phyloP scores from a whole-genome alignment of 1,284 basidiomycete species.

The Sphaerobolus stellatus region DNA sequence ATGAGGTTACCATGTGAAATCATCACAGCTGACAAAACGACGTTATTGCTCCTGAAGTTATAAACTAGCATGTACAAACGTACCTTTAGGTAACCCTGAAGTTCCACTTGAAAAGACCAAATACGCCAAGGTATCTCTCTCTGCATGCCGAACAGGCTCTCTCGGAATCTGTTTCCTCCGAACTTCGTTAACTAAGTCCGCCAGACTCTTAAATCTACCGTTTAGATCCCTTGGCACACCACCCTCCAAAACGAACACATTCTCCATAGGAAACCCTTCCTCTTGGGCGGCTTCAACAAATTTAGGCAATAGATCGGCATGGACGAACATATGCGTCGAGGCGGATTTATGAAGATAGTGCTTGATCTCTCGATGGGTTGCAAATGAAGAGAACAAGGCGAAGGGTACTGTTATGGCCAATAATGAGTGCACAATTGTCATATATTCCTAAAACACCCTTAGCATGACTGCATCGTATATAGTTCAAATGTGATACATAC shows the following conservation, averaged over 20 bases:
- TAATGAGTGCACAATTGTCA: conserved; percentile 55
- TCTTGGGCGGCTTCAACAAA: conserved; percentile 52
- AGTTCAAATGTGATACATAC: too few relatives aligned
- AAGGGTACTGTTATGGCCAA: conserved; percentile 60
- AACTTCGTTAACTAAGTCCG: conserved; percentile 45
- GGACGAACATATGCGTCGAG: conserved; percentile 61
- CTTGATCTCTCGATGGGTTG: conserved; percentile 65
- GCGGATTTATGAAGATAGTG: conserved; percentile 54
- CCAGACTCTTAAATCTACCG: conserved; percentile 42
- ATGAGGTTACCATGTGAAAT: conserved; percentile 7
- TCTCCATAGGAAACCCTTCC: conserved; percentile 47
- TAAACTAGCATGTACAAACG: background rate
- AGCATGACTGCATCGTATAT: too few relatives aligned
- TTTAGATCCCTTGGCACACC: background rate
- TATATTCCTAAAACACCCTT: conserved; percentile 67
- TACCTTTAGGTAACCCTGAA: conserved; percentile 74
- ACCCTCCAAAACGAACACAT: conserved; percentile 57
- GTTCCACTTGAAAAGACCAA: conserved; percentile 77
- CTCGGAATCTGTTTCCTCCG: conserved; percentile 39
- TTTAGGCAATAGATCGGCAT: conserved; percentile 48
- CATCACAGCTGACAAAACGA: conserved; percentile 3
- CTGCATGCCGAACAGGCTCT: conserved; percentile 46
- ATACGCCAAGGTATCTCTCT: conserved; percentile 62
- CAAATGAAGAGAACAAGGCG: conserved; percentile 60
- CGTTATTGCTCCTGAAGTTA: background rate